A percentile compares a stretch with the other conserved stretches of the same genome.
Evolutionary conservation across 2,329 filamentous ascomycete species (phyloP).

Genomic region (Dactylellina cionopaga): DNA sequence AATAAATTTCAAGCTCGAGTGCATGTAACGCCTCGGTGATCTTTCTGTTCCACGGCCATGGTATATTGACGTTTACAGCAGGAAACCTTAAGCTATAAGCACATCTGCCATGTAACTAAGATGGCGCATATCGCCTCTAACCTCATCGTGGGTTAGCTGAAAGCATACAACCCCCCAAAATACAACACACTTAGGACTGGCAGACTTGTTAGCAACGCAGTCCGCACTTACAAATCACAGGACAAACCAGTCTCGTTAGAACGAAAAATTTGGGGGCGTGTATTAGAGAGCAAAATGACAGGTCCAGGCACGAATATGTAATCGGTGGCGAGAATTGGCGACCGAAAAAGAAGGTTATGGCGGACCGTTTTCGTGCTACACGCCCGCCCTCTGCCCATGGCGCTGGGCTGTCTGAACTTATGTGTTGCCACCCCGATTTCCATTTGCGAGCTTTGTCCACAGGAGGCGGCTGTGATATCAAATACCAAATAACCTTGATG

Average conservation of each 20-base stretch:
- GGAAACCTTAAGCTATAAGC: no score
- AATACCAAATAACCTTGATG: background rate
- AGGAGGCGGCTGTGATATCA: no score
- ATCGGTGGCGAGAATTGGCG: conserved; percentile 18
- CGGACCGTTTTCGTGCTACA: conserved; percentile 40
- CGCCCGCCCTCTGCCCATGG: background rate
- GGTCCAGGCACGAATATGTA: conserved; percentile 1
- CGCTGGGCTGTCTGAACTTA: background rate
- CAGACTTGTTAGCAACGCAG: no score
- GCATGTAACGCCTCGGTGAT: no score
- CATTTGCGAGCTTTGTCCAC: background rate
- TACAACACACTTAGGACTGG: conserved; percentile 29
- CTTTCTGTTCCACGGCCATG: no score
- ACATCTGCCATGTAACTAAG: no score
- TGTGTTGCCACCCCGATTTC: conserved; percentile 26
- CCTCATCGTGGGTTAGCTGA: conserved; percentile 2
- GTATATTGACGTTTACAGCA: no score
- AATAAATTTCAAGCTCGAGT: no score
- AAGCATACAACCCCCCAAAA: conserved; percentile 6
- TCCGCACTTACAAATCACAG: no score
- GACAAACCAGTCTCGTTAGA: no score
- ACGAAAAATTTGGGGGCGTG: background rate
- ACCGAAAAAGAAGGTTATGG: conserved; percentile 7
- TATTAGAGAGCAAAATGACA: conserved; percentile 14
- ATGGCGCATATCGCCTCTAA: conserved; percentile 30